These are phyloP conservation scores for Fraxinus baroniana DNA, from an alignment of 305 asterid species.

Conservation along the genomic window DNA sequence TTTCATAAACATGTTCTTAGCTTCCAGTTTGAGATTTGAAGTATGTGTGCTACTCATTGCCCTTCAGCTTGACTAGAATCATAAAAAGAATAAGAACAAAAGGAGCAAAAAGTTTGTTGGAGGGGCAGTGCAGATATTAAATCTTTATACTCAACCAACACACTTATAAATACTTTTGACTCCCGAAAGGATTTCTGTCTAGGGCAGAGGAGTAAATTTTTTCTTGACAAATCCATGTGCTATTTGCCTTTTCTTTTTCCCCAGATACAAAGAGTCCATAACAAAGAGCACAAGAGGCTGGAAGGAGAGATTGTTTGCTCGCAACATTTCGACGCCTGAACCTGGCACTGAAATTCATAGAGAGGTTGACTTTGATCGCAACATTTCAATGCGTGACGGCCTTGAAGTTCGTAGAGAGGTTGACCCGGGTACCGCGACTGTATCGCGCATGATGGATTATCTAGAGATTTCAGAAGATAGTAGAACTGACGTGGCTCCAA, in stretches of 20 bases:
- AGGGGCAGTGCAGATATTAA: not conserved
- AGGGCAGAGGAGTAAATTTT: not conserved
- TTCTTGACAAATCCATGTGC: not conserved
- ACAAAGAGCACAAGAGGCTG: constrained; percentile 88
- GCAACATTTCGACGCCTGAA: constrained; percentile 48
- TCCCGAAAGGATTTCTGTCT: not conserved
- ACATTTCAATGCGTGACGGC: constrained; percentile 41
- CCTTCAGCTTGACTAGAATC: constrained; percentile 5
- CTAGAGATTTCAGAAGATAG: constrained; percentile 50
- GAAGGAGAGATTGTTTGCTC: constrained; percentile 84
- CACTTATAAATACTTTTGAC: not conserved
- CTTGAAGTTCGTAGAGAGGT: constrained; percentile 47
- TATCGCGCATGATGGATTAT: constrained; percentile 60
- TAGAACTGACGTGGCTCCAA: constrained; percentile 32
- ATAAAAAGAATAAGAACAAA: not conserved
- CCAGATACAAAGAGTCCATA: constrained; percentile 86
- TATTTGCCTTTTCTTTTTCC: not conserved
- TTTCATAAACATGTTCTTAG: not conserved
- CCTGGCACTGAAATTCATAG: constrained; percentile 42
- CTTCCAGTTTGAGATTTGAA: not conserved
- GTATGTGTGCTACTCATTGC: not conserved
- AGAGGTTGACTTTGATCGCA: constrained; percentile 57
- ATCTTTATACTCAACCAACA: not conserved
- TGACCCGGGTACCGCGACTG: constrained; percentile 36
- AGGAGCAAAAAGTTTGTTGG: not conserved